A percentile compares a stretch with the other conserved stretches of the same genome.
Evolutionary conservation across 257 asterid species (phyloP).

Genomic region (Lycium ferocissimum): DNA sequence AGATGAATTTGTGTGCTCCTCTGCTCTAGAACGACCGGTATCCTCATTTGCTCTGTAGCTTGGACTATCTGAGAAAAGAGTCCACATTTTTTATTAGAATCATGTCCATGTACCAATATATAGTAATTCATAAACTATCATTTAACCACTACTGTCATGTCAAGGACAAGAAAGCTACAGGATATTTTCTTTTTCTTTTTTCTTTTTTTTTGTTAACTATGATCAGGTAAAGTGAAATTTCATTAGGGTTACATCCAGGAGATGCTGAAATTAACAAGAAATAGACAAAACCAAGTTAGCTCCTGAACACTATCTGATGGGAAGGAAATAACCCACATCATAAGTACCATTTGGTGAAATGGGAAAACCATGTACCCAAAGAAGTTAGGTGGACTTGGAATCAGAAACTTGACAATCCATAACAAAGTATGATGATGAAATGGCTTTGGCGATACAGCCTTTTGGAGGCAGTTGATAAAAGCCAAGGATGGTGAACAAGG

Average conservation of each 20-base stretch:
- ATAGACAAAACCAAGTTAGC: background rate
- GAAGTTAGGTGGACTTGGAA: too few species aligned
- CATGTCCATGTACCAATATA: background rate
- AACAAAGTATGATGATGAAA: too few species aligned
- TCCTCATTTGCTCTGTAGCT: constrained; percentile 53
- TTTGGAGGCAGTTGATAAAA: too few species aligned
- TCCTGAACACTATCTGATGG: background rate
- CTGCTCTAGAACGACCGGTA: constrained; percentile 57
- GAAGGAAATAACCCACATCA: too few species aligned
- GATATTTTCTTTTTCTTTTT: background rate
- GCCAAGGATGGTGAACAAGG: too few species aligned
- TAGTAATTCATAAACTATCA: background rate
- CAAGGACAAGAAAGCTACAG: background rate
- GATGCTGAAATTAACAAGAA: background rate
- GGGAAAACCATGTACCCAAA: too few species aligned
- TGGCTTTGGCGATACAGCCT: too few species aligned
- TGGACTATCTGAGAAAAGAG: constrained; percentile 57
- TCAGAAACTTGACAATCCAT: too few species aligned
- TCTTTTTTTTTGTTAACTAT: background rate
- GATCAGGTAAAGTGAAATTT: background rate
- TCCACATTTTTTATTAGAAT: constrained; percentile 38
- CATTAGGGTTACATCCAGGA: background rate
- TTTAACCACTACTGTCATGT: constrained; percentile 1
- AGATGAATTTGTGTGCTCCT: constrained; percentile 52
- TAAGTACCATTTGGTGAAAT: too few species aligned